Evolutionary conservation across 192 early-diverging fungal genomes (phyloP), one percentile per base, ranked within the genome.

Genomic region (Thamnidium elegans): DNA sequence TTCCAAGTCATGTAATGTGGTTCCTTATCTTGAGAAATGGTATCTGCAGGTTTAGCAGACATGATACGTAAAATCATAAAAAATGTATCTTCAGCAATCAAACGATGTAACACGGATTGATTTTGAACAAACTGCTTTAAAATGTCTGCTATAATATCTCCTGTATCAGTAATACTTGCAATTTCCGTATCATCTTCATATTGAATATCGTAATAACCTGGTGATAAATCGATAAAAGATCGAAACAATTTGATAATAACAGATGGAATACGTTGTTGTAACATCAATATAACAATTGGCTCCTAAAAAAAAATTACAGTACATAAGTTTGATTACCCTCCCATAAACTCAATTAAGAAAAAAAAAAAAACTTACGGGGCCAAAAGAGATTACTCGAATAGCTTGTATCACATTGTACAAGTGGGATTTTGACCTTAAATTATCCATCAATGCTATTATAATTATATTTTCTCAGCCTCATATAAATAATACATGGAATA

Each of bases 361-460:
- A 26, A 26, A 26, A n/a, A 26, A 26, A 56, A 26, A 55, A 70
- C 78, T 63, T 76, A 82, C 83, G 2, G 79, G 79, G 30, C 79
- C 83, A 47, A 75, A 71, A 31, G 77, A 74, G 6, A 81, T 39
- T 23, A 85, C 74, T 26, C 79, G 64, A 34, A 85, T 68, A 0
- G 78, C 67, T 44, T 71, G 74, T 19, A 80, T 46, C 17, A 76
- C 65, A 65, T 76, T 70, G 55, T 68, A 79, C 19, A 79, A 32
- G 23, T 70, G 71, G 15, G 26, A 42, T 54, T 73, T 77, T 23
- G 70, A 72, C 21, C 71, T 58, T 8, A 79, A 36, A 31, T 34
- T 65, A 45, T 65, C 55, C 55, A 79, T 62, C 46, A 78, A 52
- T 44, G 53, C 74, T 76, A 58, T 30, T 32, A 44, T 21, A 26